Conservation (phyloP, 768 basidiomycete genomes). For the Mrakia blollopis region DNA sequence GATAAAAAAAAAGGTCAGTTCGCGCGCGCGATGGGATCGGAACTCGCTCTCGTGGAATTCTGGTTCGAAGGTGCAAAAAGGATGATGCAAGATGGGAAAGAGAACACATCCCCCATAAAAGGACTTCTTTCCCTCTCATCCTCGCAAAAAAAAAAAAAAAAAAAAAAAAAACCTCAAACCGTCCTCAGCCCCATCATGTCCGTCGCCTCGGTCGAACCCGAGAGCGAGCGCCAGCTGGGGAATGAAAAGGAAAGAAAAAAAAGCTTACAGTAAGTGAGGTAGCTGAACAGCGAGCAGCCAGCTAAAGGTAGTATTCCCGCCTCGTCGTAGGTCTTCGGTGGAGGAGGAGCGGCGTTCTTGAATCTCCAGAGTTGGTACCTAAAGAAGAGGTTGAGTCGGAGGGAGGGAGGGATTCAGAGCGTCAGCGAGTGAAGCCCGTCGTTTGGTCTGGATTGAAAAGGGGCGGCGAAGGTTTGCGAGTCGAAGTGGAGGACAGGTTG, state of each 20-base stretch:
- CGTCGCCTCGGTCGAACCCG: not conserved
- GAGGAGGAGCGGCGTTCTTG: slow-evolving; percentile 14
- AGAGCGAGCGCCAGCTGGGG: not conserved
- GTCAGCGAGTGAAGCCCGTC: not conserved
- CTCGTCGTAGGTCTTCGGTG: slow-evolving; percentile 14
- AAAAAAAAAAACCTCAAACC: not conserved
- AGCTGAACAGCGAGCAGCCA: slow-evolving; percentile 8
- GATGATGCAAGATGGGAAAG: too few relatives aligned
- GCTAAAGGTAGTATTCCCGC: slow-evolving; percentile 20
- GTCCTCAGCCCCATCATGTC: not conserved
- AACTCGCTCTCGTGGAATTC: not conserved
- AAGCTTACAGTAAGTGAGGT: slow-evolving; percentile 25
- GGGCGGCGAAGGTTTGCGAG: not conserved
- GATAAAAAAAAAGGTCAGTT: not conserved
- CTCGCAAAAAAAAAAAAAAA: too few relatives aligned
- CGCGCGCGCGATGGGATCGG: not conserved
- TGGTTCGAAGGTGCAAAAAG: too few relatives aligned
- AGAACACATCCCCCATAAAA: too few relatives aligned
- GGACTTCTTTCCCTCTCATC: not conserved
- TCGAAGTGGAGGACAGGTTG: not conserved
- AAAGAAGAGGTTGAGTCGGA: not conserved
- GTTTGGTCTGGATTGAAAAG: not conserved
- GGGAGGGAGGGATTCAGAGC: too few relatives aligned
- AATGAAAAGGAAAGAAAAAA: not conserved
- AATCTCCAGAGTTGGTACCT: slow-evolving; percentile 27